These are phyloP conservation scores for Bathelium albidoporum DNA, from an alignment of 495 filamentous ascomycete genomes.

Conservation along the genomic window DNA sequence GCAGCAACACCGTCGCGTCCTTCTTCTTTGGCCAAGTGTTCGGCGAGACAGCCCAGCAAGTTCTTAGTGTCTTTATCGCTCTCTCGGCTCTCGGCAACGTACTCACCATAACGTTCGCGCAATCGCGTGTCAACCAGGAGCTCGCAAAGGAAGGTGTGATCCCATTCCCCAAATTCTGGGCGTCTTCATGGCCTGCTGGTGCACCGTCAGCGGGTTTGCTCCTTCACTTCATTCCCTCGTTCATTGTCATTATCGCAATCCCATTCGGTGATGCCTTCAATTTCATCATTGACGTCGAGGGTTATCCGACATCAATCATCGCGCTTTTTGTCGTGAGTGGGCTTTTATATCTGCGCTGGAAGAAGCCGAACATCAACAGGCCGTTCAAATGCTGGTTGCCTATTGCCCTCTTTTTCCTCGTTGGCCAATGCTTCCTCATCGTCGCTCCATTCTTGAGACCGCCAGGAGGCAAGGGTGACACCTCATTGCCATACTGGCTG, in stretches of 20 bases:
- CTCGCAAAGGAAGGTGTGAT: constrained; percentile 57
- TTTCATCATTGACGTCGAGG: constrained; percentile 9
- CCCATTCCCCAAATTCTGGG: constrained; percentile 54
- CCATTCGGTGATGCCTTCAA: constrained; percentile 59
- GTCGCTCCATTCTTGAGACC: constrained; percentile 60
- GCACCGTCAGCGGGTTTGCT: constrained; percentile 31
- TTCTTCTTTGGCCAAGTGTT: constrained; percentile 54
- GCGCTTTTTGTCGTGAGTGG: constrained; percentile 43
- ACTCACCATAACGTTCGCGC: constrained; percentile 46
- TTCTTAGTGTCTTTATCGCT: constrained; percentile 46
- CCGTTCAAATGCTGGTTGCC: constrained; percentile 46
- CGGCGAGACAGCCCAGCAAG: constrained; percentile 31
- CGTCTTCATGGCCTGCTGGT: constrained; percentile 51
- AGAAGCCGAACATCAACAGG: constrained; percentile 39
- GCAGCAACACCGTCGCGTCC: constrained; percentile 44
- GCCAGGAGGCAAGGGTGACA: constrained; percentile 44
- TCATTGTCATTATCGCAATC: constrained; percentile 55
- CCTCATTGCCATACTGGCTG: constrained; percentile 59
- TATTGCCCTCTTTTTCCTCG: constrained; percentile 43
- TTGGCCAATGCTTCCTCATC: constrained; percentile 46
- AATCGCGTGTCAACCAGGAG: constrained; percentile 50
- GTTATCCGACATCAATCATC: constrained; percentile 47
- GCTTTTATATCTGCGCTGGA: constrained; percentile 42
- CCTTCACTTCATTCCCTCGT: constrained; percentile 47
- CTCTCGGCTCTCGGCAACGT: constrained; percentile 57